Conservation (phyloP, 495 filamentous ascomycete genomes). For the Penicillium simplicissimum region DNA sequence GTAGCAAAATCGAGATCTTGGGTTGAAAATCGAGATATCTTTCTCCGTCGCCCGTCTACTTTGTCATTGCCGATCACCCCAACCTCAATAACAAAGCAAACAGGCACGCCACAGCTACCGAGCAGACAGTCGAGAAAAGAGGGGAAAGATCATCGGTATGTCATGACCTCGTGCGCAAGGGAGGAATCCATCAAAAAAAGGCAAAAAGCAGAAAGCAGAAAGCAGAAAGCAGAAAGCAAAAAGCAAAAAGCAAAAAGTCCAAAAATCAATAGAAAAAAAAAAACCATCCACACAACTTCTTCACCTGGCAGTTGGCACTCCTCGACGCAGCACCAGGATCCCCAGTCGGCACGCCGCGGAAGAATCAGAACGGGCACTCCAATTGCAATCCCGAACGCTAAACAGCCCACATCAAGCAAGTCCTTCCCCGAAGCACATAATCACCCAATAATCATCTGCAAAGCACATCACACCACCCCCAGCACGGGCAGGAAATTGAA, state of each 20-base stretch:
- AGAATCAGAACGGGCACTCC: background rate
- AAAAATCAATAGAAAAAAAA: background rate
- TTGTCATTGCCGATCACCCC: background rate
- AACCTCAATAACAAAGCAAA: background rate
- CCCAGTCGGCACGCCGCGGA: slow-evolving; percentile 17
- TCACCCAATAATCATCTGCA: slow-evolving; percentile 3
- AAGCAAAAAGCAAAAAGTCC: background rate
- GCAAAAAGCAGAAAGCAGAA: background rate
- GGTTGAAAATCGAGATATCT: too few relatives aligned
- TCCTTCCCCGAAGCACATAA: background rate
- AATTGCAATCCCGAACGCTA: too few relatives aligned
- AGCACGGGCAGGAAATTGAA: background rate
- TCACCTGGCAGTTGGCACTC: background rate
- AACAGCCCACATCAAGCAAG: background rate
- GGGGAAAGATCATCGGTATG: slow-evolving; percentile 6
- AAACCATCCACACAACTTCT: background rate
- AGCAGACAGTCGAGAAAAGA: background rate
- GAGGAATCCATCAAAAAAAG: background rate
- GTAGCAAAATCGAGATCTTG: too few relatives aligned
- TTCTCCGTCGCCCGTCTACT: too few relatives aligned
- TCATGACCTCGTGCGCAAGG: slow-evolving; percentile 14
- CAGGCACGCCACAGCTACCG: background rate
- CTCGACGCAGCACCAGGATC: background rate
- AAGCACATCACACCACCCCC: slow-evolving; percentile 18
- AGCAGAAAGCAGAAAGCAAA: background rate